Conservation (phyloP, 2,329 filamentous ascomycete genomes). For the Herpotrichia juniperi region DNA sequence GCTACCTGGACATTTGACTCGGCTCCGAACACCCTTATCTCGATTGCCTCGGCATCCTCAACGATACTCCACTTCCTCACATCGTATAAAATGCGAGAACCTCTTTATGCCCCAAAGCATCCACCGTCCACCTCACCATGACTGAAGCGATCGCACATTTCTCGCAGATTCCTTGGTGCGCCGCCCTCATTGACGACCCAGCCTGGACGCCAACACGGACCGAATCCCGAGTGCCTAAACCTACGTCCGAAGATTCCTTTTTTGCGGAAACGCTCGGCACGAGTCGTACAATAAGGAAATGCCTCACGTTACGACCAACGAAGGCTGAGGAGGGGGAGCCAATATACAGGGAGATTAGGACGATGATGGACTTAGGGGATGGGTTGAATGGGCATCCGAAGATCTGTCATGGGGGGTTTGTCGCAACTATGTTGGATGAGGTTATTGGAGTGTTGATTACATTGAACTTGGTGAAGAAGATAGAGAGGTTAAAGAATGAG, state of each 20-base stretch:
- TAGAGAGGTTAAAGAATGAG: constrained; percentile 8
- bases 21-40: neutral
- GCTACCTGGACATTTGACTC: neutral
- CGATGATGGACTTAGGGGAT: constrained; percentile 54
- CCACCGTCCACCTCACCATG: constrained; percentile 18
- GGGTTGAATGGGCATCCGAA: constrained; percentile 61
- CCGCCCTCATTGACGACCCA: constrained; percentile 50
- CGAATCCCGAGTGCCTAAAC: constrained; percentile 34
- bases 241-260: constrained; percentile 57
- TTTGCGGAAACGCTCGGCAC: constrained; percentile 61
- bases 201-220: constrained; percentile 49
- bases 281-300: constrained; percentile 53
- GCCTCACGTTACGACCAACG: constrained; percentile 27
- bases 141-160: constrained; percentile 28
- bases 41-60: constrained; percentile 1
- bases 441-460: constrained; percentile 58
- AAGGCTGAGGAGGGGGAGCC: constrained; percentile 17
- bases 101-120: neutral
- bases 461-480: constrained; percentile 45
- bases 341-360: constrained; percentile 43
- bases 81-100: constrained; percentile 1
- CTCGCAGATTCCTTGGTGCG: constrained; percentile 57
- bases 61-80: neutral
- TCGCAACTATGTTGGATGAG: constrained; percentile 65
- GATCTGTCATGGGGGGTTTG: constrained; percentile 64